Conservation (phyloP, 768 basidiomycete species). For the Calocera cornea region DNA sequence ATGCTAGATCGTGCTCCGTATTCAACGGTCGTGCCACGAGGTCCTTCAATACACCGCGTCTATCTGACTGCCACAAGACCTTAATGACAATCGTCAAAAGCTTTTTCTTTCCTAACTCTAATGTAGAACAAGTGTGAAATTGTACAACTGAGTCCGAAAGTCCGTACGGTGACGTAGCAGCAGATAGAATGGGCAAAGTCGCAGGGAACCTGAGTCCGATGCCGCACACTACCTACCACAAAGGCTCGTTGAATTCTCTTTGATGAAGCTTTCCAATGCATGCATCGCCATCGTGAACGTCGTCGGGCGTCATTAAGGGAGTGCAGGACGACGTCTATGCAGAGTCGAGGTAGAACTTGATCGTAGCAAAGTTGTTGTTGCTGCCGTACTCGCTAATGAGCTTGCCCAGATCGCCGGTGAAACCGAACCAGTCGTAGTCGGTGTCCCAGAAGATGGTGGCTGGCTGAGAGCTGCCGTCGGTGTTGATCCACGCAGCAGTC, state of each 20-base stretch:
- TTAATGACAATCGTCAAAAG: not conserved
- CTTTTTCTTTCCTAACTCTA: not conserved
- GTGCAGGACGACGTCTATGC: not conserved
- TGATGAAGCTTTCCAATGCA: not conserved
- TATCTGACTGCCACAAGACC: not conserved
- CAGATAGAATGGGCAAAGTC: not conserved
- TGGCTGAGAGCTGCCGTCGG: not conserved
- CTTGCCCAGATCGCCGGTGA: constrained; percentile 2
- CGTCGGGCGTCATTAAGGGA: not conserved
- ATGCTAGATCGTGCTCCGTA: too few relatives aligned
- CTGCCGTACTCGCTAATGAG: constrained; percentile 1
- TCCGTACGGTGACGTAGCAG: not conserved
- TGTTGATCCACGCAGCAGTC: not conserved
- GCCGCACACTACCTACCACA: not conserved
- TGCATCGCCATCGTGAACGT: constrained; percentile 1
- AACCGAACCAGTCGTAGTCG: constrained; percentile 1
- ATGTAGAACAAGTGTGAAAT: not conserved
- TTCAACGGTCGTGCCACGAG: too few relatives aligned
- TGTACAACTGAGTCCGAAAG: not conserved
- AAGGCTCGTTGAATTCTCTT: not conserved
- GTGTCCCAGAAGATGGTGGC: constrained; percentile 1
- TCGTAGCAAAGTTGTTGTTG: not conserved
- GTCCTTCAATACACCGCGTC: too few relatives aligned
- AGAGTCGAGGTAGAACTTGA: constrained; percentile 1
- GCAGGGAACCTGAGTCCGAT: not conserved